phyloP scores from a whole-genome alignment of 805 yeast genomes.

The Candida boleticola region DNA sequence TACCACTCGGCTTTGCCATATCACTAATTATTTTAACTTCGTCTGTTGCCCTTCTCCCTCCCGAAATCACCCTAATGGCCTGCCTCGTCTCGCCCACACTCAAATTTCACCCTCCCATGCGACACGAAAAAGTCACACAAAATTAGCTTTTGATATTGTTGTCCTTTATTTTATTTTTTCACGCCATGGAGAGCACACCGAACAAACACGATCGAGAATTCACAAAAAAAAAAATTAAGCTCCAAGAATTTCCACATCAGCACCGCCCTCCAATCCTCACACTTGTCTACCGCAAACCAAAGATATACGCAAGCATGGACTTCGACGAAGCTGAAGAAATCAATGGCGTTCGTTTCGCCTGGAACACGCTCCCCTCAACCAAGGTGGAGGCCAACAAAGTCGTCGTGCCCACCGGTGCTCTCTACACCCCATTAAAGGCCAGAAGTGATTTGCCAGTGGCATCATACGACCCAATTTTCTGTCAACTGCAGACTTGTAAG shows the following conservation, averaged over 20 bases:
- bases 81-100: no score
- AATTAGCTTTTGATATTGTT: conserved; percentile 3
- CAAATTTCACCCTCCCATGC: no score
- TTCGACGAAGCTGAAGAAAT: conserved; percentile 45
- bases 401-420: conserved; percentile 90
- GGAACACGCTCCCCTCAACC: conserved; percentile 83
- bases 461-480: conserved; percentile 80
- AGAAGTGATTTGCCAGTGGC: conserved; percentile 75
- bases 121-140: conserved; percentile 1
- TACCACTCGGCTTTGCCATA: no score
- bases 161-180: conserved; percentile 2
- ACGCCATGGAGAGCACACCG: no score
- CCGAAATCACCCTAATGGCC: no score
- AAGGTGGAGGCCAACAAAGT: conserved; percentile 86
- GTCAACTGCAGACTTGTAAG: conserved; percentile 76
- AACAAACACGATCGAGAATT: neutral
- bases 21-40: no score
- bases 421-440: conserved; percentile 90
- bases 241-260: neutral
- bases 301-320: conserved; percentile 21
- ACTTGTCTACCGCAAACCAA: no score
- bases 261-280: no score
- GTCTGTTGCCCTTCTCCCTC: no score
- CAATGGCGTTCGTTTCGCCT: conserved; percentile 44
- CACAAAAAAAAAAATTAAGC: neutral